A percentile compares a stretch with the other conserved stretches of the same genome.
phyloP scores from a whole-genome alignment of 495 filamentous ascomycete species.

The Aspergillus egyptiacus region DNA sequence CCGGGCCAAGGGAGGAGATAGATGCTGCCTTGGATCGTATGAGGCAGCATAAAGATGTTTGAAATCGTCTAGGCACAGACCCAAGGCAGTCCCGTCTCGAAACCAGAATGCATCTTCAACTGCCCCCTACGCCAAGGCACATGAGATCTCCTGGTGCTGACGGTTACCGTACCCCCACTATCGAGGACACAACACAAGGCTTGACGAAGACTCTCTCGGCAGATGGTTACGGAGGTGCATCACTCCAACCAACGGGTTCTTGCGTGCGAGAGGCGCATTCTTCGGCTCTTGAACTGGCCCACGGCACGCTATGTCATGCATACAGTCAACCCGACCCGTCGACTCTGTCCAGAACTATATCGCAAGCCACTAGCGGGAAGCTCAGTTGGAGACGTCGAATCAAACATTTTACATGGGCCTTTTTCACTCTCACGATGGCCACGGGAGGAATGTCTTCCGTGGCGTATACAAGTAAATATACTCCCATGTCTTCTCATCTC shows the following conservation, averaged over 20 bases:
- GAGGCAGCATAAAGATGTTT: not conserved
- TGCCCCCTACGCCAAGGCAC: slow-evolving; percentile 33
- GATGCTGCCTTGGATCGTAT: not conserved
- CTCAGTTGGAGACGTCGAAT: slow-evolving; percentile 45
- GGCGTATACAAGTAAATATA: slow-evolving; percentile 53
- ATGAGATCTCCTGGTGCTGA: slow-evolving; percentile 41
- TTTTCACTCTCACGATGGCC: slow-evolving; percentile 73
- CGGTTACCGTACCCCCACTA: slow-evolving; percentile 46
- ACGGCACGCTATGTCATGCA: slow-evolving; percentile 20
- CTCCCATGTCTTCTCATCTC: not conserved
- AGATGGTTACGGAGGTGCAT: slow-evolving; percentile 10
- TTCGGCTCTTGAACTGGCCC: slow-evolving; percentile 27
- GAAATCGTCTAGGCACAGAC: not conserved
- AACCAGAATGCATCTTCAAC: slow-evolving; percentile 19
- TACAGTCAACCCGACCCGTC: slow-evolving; percentile 16
- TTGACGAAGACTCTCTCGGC: slow-evolving; percentile 19
- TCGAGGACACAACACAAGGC: slow-evolving; percentile 38
- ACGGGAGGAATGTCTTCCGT: slow-evolving; percentile 82
- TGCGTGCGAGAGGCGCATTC: slow-evolving; percentile 28
- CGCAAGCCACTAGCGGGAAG: slow-evolving; percentile 14
- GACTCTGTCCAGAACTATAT: slow-evolving; percentile 11
- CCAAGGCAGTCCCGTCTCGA: not conserved
- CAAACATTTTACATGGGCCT: slow-evolving; percentile 58
- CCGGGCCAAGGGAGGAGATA: not conserved
- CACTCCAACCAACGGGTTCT: slow-evolving; percentile 6